phyloP scores from a whole-genome alignment of 2,329 filamentous ascomycete genomes.

The Paraphoma sp. region DNA sequence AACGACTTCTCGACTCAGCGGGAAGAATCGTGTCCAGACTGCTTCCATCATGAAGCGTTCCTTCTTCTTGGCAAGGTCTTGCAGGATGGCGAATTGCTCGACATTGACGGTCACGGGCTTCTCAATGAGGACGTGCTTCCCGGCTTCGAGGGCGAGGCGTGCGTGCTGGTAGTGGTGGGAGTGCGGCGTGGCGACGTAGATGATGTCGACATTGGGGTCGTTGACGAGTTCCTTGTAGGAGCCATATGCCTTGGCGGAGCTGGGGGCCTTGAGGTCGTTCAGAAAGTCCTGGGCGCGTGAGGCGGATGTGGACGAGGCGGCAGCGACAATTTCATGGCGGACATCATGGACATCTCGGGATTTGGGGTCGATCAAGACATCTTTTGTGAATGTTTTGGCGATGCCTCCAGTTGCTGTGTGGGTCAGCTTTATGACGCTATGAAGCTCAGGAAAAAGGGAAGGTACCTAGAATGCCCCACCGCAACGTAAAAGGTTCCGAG shows the following conservation, averaged over 20 bases:
- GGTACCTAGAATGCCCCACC: slow-evolving; percentile 35
- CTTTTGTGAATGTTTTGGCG: slow-evolving; percentile 61
- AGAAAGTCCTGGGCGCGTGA: slow-evolving; percentile 76
- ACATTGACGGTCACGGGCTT: slow-evolving; percentile 88
- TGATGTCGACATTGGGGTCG: slow-evolving; percentile 78
- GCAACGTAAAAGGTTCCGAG: slow-evolving; percentile 24
- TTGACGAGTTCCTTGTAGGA: slow-evolving; percentile 80
- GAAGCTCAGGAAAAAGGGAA: neutral
- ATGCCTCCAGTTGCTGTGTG: slow-evolving; percentile 63
- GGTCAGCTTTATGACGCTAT: slow-evolving; percentile 3
- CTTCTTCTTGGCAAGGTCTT: slow-evolving; percentile 73
- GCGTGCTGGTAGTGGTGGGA: slow-evolving; percentile 91
- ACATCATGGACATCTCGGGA: slow-evolving; percentile 73
- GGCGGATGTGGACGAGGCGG: slow-evolving; percentile 76
- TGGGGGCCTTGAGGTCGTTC: slow-evolving; percentile 69
- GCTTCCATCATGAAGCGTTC: slow-evolving; percentile 59
- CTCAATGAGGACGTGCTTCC: slow-evolving; percentile 88
- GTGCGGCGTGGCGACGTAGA: slow-evolving; percentile 90
- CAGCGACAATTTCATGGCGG: slow-evolving; percentile 76
- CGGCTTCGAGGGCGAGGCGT: slow-evolving; percentile 78
- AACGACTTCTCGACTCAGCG: slow-evolving; percentile 75
- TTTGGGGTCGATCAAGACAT: slow-evolving; percentile 75
- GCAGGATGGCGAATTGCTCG: slow-evolving; percentile 75
- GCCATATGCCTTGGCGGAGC: slow-evolving; percentile 73
- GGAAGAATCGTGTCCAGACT: slow-evolving; percentile 89